Conservation (phyloP, 371 early-diverging fungal species). For the Lichtheimia hyalospora region DNA sequence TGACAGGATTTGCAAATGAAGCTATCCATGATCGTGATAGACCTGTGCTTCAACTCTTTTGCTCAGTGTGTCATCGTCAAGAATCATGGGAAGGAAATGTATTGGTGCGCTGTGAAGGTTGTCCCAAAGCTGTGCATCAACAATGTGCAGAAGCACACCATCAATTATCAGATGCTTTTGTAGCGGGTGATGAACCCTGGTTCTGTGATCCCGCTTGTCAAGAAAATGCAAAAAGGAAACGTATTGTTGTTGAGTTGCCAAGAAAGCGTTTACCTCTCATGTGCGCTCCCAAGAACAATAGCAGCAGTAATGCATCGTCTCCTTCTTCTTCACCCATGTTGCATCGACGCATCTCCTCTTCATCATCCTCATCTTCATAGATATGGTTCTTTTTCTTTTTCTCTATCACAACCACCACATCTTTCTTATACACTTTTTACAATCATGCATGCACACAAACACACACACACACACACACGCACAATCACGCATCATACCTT, state of each 20-base stretch:
- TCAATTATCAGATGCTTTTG: constrained; percentile 50
- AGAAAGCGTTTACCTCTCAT: constrained; percentile 71
- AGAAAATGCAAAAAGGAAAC: constrained; percentile 61
- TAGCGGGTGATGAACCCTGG: constrained; percentile 56
- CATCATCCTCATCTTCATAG: constrained; percentile 6
- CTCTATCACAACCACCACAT: not conserved
- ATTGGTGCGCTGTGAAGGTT: constrained; percentile 84
- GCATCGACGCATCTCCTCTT: constrained; percentile 4
- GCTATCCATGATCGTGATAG: constrained; percentile 74
- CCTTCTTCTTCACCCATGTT: constrained; percentile 6
- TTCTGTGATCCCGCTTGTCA: constrained; percentile 73
- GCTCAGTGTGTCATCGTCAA: constrained; percentile 76
- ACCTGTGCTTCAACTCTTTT: constrained; percentile 88
- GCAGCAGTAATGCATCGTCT: not conserved
- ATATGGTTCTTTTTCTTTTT: not conserved
- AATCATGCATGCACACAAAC: not conserved
- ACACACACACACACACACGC: not conserved
- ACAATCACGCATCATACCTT: not conserved
- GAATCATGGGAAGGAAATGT: constrained; percentile 66
- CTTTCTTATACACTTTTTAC: not conserved
- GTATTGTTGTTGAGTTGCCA: constrained; percentile 65
- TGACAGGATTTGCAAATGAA: constrained; percentile 76
- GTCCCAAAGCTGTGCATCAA: constrained; percentile 83
- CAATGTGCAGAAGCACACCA: constrained; percentile 48
- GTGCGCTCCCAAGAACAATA: constrained; percentile 31